Evolutionary conservation across 768 basidiomycete genomes (phyloP).

Genomic region (Collybia nuda): DNA sequence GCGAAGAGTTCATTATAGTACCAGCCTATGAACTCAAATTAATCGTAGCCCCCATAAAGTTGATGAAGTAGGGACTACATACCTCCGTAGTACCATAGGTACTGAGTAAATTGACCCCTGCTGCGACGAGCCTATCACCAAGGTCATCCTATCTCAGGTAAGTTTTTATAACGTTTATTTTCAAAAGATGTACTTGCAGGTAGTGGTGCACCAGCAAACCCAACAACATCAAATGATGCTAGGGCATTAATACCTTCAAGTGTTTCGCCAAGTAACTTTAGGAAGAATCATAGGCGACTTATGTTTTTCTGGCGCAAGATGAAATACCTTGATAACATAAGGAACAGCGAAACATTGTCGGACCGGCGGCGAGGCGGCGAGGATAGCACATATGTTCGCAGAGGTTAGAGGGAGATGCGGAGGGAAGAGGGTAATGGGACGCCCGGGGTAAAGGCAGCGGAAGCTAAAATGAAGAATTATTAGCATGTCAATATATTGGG

Average conservation of each 20-base stretch:
- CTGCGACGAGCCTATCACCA: conserved; percentile 45
- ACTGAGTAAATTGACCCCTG: conserved; percentile 49
- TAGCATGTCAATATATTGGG: background rate
- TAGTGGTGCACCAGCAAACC: conserved; percentile 51
- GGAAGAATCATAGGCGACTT: background rate
- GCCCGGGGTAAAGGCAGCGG: conserved; percentile 40
- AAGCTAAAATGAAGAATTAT: conserved; percentile 25
- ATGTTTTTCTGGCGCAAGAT: too few relatives aligned
- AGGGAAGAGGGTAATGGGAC: conserved; percentile 44
- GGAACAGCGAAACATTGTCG: conserved; percentile 36
- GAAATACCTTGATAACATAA: conserved; percentile 30
- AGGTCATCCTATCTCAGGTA: conserved; percentile 34
- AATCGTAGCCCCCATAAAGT: background rate
- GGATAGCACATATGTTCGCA: conserved; percentile 37
- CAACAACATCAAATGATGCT: conserved; percentile 44
- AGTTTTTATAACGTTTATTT: background rate
- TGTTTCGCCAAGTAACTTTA: conserved; percentile 45
- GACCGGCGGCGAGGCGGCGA: conserved; percentile 31
- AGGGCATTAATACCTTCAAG: conserved; percentile 42
- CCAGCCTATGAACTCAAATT: conserved; percentile 26
- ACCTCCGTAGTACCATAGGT: conserved; percentile 48
- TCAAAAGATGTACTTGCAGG: conserved; percentile 23
- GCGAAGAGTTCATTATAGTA: conserved; percentile 44
- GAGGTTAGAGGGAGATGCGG: conserved; percentile 46
- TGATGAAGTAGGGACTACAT: background rate